These are phyloP conservation scores for Ophiostoma montium DNA, from an alignment of 2,329 filamentous ascomycete species.

Conservation along the genomic window DNA sequence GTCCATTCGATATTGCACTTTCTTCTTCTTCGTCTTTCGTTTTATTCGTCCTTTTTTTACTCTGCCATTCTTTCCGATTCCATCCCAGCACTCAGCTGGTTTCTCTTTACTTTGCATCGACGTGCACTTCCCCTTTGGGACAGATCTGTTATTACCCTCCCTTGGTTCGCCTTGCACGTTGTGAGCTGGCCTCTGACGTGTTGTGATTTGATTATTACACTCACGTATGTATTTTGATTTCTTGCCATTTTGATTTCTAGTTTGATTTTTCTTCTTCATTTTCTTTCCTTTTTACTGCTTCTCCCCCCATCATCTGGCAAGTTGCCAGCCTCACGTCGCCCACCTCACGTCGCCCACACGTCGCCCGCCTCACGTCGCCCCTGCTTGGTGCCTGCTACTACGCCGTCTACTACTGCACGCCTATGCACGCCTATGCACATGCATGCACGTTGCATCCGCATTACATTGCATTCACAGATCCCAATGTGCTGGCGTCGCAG, in stretches of 20 bases:
- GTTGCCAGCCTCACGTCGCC: neutral
- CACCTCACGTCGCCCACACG: no score
- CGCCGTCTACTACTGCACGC: neutral
- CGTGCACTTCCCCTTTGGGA: slow-evolving; percentile 12
- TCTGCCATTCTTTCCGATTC: neutral
- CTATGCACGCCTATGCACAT: no score
- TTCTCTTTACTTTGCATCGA: neutral
- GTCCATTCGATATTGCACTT: neutral
- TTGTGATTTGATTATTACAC: no score
- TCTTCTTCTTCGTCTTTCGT: neutral
- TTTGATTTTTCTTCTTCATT: neutral
- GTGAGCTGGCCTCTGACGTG: no score
- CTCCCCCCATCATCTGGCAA: neutral
- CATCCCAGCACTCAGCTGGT: neutral
- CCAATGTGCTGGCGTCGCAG: no score
- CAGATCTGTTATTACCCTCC: neutral
- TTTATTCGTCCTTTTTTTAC: neutral
- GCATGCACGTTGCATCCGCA: no score
- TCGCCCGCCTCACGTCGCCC: no score
- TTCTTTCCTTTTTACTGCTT: neutral
- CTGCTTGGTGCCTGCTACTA: no score
- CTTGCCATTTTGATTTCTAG: no score
- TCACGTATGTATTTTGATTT: slow-evolving; percentile 7
- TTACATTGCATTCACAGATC: no score
- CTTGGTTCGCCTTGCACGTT: neutral